phyloP scores from a whole-genome alignment of 139 green algal genomes.

The Micromonas commoda region DNA sequence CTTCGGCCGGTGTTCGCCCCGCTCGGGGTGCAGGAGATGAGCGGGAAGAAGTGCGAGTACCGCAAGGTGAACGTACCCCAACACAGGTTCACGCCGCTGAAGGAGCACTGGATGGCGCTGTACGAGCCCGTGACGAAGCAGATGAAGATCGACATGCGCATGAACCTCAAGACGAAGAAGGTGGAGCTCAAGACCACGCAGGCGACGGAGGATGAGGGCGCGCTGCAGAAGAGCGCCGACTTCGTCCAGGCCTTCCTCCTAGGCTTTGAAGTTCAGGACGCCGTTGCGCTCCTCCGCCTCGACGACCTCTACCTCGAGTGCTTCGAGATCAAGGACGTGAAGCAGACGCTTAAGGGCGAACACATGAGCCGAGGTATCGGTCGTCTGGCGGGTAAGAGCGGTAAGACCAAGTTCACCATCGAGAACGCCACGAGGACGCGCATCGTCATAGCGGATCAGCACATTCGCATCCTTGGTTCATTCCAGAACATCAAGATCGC shows the following conservation, averaged over 20 bases:
- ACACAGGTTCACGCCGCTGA: conserved; percentile 92
- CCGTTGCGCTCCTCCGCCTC: conserved; percentile 89
- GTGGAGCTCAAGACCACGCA: conserved; percentile 92
- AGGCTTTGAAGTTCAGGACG: conserved; percentile 86
- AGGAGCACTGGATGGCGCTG: conserved; percentile 89
- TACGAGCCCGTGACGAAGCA: conserved; percentile 95
- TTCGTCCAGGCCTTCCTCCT: conserved; percentile 96
- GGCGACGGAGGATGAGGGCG: conserved; percentile 64
- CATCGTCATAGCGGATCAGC: conserved; percentile 93
- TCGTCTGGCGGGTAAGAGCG: conserved; percentile 68
- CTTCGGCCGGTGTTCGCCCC: conserved; percentile 1
- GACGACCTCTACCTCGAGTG: conserved; percentile 97
- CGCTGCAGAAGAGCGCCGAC: conserved; percentile 93
- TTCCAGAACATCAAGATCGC: conserved; percentile 65
- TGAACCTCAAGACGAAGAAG: conserved; percentile 96
- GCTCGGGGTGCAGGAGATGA: background rate
- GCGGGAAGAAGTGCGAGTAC: conserved; percentile 1
- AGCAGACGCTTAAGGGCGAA: conserved; percentile 92
- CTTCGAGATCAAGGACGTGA: conserved; percentile 98
- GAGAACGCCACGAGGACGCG: conserved; percentile 95
- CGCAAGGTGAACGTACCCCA: conserved; percentile 60
- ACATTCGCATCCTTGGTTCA: conserved; percentile 92
- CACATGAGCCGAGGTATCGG: conserved; percentile 93
- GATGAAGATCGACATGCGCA: conserved; percentile 97
- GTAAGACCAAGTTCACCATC: conserved; percentile 99